Conservation (phyloP, 106 monocot species). For the Alisma plantagoaquatica region DNA sequence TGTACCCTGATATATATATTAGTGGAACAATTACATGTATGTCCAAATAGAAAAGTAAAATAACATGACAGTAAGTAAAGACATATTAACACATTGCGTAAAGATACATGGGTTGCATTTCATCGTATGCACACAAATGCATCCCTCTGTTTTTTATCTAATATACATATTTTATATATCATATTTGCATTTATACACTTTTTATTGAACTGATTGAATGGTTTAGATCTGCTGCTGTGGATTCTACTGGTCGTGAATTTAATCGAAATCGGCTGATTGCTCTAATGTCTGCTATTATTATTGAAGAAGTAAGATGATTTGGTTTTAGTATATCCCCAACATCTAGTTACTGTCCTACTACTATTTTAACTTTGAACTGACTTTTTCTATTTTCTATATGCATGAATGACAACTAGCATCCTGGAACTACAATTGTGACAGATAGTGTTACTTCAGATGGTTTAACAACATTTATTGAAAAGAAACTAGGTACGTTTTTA, state of each 20-base stretch:
- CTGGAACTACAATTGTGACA: conserved; percentile 86
- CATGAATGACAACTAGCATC: conserved; percentile 40
- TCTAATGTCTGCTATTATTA: conserved; percentile 89
- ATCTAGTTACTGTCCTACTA: too few relatives aligned
- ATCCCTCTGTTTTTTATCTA: too few relatives aligned
- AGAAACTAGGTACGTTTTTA: conserved; percentile 78
- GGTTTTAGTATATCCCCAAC: not conserved
- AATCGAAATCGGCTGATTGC: conserved; percentile 96
- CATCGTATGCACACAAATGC: too few relatives aligned
- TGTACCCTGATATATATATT: too few relatives aligned
- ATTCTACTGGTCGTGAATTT: conserved; percentile 74
- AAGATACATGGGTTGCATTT: too few relatives aligned
- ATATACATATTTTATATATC: too few relatives aligned
- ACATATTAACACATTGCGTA: too few relatives aligned
- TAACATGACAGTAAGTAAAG: too few relatives aligned
- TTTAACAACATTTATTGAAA: conserved; percentile 88
- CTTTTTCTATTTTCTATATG: not conserved
- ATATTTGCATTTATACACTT: too few relatives aligned
- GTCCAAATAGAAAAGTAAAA: too few relatives aligned
- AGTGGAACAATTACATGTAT: too few relatives aligned
- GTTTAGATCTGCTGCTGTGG: conserved; percentile 99
- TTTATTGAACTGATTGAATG: too few relatives aligned
- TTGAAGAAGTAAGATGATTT: conserved; percentile 66
- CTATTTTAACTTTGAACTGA: not conserved
- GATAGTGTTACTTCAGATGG: conserved; percentile 99